phyloP scores from a whole-genome alignment of 1,284 basidiomycete genomes.

The Apiotrichum domesticum region DNA sequence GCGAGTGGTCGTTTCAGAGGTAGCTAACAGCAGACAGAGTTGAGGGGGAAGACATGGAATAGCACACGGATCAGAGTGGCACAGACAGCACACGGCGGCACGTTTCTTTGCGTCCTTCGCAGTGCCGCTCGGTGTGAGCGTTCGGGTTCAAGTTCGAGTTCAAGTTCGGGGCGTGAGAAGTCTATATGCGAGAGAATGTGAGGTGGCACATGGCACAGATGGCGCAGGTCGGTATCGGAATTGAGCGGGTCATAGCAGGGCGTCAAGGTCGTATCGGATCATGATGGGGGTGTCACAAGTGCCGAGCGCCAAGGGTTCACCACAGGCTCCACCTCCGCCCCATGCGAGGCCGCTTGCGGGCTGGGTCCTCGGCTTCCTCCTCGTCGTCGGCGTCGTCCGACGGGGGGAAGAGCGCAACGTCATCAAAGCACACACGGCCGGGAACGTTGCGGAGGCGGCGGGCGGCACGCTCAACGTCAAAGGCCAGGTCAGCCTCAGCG shows the following conservation, averaged over 20 bases:
- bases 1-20: no score
- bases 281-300: not conserved
- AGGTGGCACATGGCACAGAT: no score
- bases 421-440: conserved; percentile 11
- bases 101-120: not conserved
- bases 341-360: conserved; percentile 1
- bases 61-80: no score
- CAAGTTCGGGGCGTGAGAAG: no score
- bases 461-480: conserved; percentile 10
- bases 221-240: no score
- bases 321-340: conserved; percentile 8
- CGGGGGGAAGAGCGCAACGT: conserved; percentile 9
- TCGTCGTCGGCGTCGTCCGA: conserved; percentile 5
- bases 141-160: no score
- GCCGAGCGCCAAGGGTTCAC: not conserved
- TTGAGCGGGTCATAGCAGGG: no score
- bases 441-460: conserved; percentile 1
- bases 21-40: not conserved
- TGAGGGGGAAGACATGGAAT: not conserved
- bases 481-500: not conserved
- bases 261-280: no score
- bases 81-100: not conserved
- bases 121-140: no score
- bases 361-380: not conserved
- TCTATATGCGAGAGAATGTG: no score